Evolutionary conservation across 2,329 filamentous ascomycete genomes (phyloP).

Genomic region (Aspergillus sergii): DNA sequence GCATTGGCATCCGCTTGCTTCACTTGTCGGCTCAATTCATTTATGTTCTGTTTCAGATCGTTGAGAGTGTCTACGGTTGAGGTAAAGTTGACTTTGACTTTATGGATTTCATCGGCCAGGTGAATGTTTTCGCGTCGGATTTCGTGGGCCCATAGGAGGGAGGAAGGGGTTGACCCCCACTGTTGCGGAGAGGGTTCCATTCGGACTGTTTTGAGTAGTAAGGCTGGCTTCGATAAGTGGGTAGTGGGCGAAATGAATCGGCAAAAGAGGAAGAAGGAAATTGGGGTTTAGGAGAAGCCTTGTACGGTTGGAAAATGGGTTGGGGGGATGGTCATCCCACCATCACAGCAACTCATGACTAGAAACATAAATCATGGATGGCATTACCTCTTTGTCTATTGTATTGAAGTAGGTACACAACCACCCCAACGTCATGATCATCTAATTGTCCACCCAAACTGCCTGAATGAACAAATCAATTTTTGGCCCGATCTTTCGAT

Average conservation of each 20-base stretch:
- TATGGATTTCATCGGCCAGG: conserved; percentile 31
- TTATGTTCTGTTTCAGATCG: conserved; percentile 5
- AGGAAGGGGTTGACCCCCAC: conserved; percentile 16
- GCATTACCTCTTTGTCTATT: conserved; percentile 39
- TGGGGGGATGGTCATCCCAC: neutral
- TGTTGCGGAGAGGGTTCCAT: conserved; percentile 6
- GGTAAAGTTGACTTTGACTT: conserved; percentile 18
- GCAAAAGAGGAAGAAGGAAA: neutral
- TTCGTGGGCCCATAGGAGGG: conserved; percentile 43
- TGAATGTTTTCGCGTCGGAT: conserved; percentile 41
- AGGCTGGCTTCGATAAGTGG: neutral
- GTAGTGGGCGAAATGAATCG: neutral
- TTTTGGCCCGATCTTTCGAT: conserved; percentile 41
- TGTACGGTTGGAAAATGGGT: neutral
- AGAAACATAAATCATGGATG: conserved; percentile 19
- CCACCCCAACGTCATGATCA: conserved; percentile 34
- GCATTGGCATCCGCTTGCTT: neutral
- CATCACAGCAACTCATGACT: neutral
- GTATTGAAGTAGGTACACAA: conserved; percentile 32
- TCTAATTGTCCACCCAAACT: conserved; percentile 30
- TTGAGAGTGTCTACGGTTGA: conserved; percentile 11
- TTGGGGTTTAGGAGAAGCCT: too few species aligned
- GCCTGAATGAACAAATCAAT: conserved; percentile 37
- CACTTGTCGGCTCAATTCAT: conserved; percentile 6
- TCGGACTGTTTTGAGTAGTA: neutral